These are phyloP conservation scores for Macrolepiota dolichaula DNA, from an alignment of 768 basidiomycete species.

Conservation along the genomic window DNA sequence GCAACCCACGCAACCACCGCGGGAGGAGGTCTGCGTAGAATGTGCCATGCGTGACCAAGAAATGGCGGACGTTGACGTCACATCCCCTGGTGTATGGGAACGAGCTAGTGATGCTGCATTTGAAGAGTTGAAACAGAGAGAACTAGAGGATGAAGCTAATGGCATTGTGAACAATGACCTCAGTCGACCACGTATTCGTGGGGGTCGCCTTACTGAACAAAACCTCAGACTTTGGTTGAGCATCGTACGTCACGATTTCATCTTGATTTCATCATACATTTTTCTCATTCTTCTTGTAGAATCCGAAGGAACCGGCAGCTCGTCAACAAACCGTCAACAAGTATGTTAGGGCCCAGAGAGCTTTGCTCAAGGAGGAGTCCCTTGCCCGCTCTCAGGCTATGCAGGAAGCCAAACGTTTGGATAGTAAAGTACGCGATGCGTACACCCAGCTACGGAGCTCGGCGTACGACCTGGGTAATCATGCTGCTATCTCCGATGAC, in stretches of 20 bases:
- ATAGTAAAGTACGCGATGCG: conserved; percentile 74
- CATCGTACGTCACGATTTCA: conserved; percentile 47
- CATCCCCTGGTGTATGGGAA: conserved; percentile 85
- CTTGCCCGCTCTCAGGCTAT: conserved; percentile 73
- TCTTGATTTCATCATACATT: background rate
- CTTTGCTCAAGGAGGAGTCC: conserved; percentile 79
- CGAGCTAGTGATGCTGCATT: conserved; percentile 82
- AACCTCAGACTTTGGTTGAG: conserved; percentile 80
- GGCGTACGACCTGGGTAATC: conserved; percentile 62
- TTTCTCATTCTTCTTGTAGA: conserved; percentile 45
- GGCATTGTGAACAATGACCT: conserved; percentile 52
- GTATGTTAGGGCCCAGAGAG: conserved; percentile 81
- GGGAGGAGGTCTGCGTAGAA: conserved; percentile 90
- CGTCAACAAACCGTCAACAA: conserved; percentile 76
- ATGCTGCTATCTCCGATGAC: conserved; percentile 50
- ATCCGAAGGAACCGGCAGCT: conserved; percentile 84
- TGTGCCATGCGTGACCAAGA: conserved; percentile 99
- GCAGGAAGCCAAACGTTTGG: conserved; percentile 74
- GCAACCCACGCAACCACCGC: conserved; percentile 54
- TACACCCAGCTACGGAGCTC: conserved; percentile 80
- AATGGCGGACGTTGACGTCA: conserved; percentile 93
- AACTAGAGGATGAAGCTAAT: conserved; percentile 62
- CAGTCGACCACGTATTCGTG: conserved; percentile 57
- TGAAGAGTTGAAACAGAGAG: conserved; percentile 71
- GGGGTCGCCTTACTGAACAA: conserved; percentile 69